Percentiles rank a stretch among this genome's conserved stretches.
phyloP scores from a whole-genome alignment of 176 grass and related monocot genomes.

The Cenchrus purpureus region DNA sequence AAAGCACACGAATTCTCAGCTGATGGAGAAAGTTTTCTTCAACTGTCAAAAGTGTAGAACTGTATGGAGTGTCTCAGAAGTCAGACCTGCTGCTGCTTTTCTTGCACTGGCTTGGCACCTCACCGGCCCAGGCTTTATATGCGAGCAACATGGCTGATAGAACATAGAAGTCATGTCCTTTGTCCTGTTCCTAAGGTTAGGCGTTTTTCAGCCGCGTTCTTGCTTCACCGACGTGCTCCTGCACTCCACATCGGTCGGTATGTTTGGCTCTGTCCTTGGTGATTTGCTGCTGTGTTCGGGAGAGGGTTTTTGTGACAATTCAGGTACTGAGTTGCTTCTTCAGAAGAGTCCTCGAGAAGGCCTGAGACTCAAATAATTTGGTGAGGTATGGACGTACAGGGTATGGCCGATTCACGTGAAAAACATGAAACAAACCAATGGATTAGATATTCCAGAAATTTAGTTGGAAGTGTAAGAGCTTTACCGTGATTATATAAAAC shows the following conservation, averaged over 20 bases:
- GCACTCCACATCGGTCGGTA: not conserved
- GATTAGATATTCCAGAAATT: not conserved
- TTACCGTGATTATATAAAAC: too few species aligned
- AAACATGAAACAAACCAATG: not conserved
- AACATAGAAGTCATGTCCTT: not conserved
- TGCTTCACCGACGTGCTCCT: not conserved
- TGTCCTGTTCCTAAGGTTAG: not conserved
- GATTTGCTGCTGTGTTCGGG: too few species aligned
- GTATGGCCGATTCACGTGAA: not conserved
- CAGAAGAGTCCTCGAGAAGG: not conserved
- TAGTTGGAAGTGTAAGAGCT: too few species aligned
- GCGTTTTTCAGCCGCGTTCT: not conserved
- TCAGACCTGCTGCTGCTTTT: not conserved
- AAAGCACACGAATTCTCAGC: too few species aligned
- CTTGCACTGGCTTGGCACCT: not conserved
- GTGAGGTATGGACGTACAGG: too few species aligned
- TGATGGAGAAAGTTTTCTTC: too few species aligned
- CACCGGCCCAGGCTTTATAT: not conserved
- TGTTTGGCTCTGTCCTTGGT: not conserved
- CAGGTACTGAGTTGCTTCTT: not conserved
- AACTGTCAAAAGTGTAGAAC: too few species aligned
- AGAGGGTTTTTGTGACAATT: too few species aligned
- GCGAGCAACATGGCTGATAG: not conserved
- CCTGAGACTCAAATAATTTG: not conserved
- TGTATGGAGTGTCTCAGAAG: too few species aligned